These are phyloP conservation scores for Silybum marianum DNA, from an alignment of 129 eudicot species.

Conservation along the genomic window DNA sequence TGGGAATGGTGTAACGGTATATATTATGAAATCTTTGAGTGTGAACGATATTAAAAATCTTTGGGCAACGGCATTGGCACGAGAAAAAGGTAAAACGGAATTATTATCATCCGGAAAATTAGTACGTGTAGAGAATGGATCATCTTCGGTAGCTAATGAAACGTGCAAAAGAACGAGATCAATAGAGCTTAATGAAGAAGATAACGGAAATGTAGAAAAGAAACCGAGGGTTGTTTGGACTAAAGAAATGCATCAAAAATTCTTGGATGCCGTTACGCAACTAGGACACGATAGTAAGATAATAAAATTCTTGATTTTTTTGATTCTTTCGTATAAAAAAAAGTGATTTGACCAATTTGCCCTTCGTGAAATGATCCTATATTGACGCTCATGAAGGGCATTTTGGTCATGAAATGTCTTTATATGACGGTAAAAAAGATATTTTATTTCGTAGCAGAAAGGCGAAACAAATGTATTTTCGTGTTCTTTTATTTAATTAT, in stretches of 20 bases:
- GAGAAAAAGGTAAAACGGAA: slow-evolving; percentile 29
- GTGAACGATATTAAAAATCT: slow-evolving; percentile 36
- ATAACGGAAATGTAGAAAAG: slow-evolving; percentile 33
- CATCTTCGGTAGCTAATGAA: background rate
- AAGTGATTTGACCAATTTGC: background rate
- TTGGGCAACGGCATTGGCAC: slow-evolving; percentile 40
- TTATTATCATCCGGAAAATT: slow-evolving; percentile 16
- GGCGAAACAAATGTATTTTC: background rate
- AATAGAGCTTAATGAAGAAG: slow-evolving; percentile 19
- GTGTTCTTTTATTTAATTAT: background rate
- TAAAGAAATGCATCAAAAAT: slow-evolving; percentile 45
- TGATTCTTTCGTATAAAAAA: too few relatives aligned
- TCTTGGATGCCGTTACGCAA: slow-evolving; percentile 39
- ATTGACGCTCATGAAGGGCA: background rate
- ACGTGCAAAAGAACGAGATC: slow-evolving; percentile 7
- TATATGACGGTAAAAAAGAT: background rate
- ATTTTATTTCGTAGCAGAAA: background rate
- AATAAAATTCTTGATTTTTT: slow-evolving; percentile 20
- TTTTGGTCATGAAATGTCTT: background rate
- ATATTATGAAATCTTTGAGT: slow-evolving; percentile 36
- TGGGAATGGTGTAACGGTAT: slow-evolving; percentile 34
- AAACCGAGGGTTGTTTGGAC: slow-evolving; percentile 45
- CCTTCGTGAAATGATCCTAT: background rate
- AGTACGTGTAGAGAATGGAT: slow-evolving; percentile 10
- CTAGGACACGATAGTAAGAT: slow-evolving; percentile 46